These are phyloP conservation scores for Solanum aculeatissimum DNA, from an alignment of 305 asterid species.

Conservation along the genomic window DNA sequence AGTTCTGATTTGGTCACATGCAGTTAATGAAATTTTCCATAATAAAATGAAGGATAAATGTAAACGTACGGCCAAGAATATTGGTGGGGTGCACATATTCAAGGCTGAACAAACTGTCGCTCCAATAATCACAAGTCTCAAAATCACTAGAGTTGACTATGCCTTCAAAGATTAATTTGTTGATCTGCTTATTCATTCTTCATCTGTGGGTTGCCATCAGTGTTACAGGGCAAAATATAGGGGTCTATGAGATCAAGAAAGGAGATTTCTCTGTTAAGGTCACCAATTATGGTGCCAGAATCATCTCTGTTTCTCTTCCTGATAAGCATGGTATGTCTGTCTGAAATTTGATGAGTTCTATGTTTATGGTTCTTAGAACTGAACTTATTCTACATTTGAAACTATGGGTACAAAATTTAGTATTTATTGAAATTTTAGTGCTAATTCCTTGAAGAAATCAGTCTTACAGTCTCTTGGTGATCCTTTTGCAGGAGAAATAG, in stretches of 20 bases:
- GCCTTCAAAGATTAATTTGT: not conserved
- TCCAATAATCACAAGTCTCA: not conserved
- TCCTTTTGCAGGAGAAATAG: conserved; percentile 40
- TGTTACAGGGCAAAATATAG: not conserved
- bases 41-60: not conserved
- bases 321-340: conserved; percentile 24
- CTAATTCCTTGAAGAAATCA: not conserved
- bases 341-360: not conserved
- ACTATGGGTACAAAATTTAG: not conserved
- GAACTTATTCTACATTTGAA: not conserved
- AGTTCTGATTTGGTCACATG: not conserved
- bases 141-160: not conserved
- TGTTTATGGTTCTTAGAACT: not conserved
- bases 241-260: conserved; percentile 26
- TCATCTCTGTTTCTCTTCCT: conserved; percentile 36
- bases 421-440: not conserved
- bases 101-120: not conserved
- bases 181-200: not conserved
- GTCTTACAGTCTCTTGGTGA: not conserved
- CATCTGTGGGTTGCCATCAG: not conserved
- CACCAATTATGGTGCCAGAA: conserved; percentile 38
- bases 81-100: not conserved
- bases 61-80: not conserved
- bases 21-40: not conserved
- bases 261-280: conserved; percentile 30